A percentile compares a stretch with the other conserved stretches of the same genome.
phyloP scores from a whole-genome alignment of 768 basidiomycete genomes.

The Kwoniella mangroviensis region DNA sequence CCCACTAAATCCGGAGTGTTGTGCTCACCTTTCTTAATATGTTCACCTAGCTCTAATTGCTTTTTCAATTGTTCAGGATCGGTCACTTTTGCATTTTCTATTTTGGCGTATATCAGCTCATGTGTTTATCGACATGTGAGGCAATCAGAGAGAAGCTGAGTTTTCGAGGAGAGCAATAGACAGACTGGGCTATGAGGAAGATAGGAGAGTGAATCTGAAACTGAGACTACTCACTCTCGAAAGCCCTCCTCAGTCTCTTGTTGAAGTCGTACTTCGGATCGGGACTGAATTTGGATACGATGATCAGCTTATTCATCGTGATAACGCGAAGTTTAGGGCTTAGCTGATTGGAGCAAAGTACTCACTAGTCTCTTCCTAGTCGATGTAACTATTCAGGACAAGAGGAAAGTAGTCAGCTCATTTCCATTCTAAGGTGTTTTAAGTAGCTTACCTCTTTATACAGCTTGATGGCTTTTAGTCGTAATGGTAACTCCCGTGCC shows the following conservation, averaged over 20 bases:
- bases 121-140: too few relatives aligned
- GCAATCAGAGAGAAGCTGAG: too few relatives aligned
- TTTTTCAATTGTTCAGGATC: conserved; percentile 51
- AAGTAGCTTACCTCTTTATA: conserved; percentile 50
- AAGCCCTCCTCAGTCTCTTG: conserved; percentile 53
- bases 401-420: neutral
- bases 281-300: conserved; percentile 34
- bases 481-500: conserved; percentile 18
- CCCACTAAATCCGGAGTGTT: too few relatives aligned
- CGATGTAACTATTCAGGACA: conserved; percentile 42
- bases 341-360: neutral
- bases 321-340: neutral
- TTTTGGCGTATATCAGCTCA: neutral
- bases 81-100: conserved; percentile 54
- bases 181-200: neutral
- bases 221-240: conserved; percentile 48
- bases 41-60: conserved; percentile 55
- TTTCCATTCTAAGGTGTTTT: too few relatives aligned
- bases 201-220: neutral
- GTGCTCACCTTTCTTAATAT: conserved; percentile 58
- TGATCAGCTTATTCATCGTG: neutral
- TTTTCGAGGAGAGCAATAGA: neutral
- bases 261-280: conserved; percentile 57
- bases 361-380: conserved; percentile 54
- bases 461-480: conserved; percentile 54